Conservation (phyloP, 306 rosid species). For the Castanospermum australe region DNA sequence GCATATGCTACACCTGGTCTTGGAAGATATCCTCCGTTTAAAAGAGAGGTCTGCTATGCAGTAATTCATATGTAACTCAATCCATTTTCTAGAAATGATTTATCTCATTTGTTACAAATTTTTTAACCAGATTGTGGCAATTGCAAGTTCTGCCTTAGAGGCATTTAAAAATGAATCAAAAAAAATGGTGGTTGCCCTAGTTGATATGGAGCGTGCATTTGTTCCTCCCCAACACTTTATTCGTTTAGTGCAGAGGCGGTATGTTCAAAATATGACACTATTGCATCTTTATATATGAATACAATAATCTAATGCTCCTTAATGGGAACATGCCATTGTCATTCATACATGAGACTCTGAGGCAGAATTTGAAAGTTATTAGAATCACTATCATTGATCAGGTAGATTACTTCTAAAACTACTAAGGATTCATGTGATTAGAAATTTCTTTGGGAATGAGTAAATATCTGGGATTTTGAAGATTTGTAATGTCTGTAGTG, state of each 20-base stretch:
- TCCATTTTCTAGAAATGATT: neutral
- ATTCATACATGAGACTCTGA: neutral
- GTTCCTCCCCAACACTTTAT: slow-evolving; percentile 99
- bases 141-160: slow-evolving; percentile 89
- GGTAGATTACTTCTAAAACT: slow-evolving; percentile 20
- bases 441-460: slow-evolving; percentile 11
- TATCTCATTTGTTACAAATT: slow-evolving; percentile 27
- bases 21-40: slow-evolving; percentile 97
- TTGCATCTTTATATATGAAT: slow-evolving; percentile 15
- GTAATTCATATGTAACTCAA: neutral
- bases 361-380: slow-evolving; percentile 19
- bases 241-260: slow-evolving; percentile 98
- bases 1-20: slow-evolving; percentile 98
- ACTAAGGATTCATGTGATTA: neutral
- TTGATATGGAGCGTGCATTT: slow-evolving; percentile 99
- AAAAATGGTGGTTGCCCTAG: slow-evolving; percentile 94
- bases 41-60: slow-evolving; percentile 76
- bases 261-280: slow-evolving; percentile 26
- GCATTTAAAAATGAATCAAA: slow-evolving; percentile 82
- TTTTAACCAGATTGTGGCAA: slow-evolving; percentile 69
- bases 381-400: slow-evolving; percentile 19
- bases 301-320: slow-evolving; percentile 9
- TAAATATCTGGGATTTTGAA: neutral
- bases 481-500: slow-evolving; percentile 7
- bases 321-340: slow-evolving; percentile 1